These are phyloP conservation scores for Dissophora globulifera DNA, from an alignment of 192 early-diverging fungal genomes.

Conservation along the genomic window DNA sequence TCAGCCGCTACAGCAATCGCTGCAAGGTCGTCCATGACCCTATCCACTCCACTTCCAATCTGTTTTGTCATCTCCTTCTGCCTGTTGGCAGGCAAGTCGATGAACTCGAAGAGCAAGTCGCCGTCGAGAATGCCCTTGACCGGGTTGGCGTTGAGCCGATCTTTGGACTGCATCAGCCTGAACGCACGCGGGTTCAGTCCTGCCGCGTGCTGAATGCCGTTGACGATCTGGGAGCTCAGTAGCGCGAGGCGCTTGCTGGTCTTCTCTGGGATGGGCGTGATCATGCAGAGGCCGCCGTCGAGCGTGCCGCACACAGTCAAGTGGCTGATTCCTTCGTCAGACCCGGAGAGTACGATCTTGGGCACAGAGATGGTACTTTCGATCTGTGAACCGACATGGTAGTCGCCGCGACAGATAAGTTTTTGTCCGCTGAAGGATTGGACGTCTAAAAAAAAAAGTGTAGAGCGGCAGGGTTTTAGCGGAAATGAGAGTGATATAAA, in stretches of 20 bases:
- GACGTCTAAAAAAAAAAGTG: conserved; percentile 66
- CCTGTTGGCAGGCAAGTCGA: conserved; percentile 68
- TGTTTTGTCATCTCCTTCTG: conserved; percentile 91
- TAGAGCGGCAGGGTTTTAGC: not conserved
- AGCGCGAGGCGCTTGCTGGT: conserved; percentile 90
- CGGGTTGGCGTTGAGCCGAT: conserved; percentile 77
- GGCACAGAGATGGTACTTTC: conserved; percentile 68
- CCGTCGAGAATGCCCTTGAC: conserved; percentile 86
- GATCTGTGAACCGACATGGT: conserved; percentile 83
- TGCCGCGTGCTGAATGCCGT: conserved; percentile 81
- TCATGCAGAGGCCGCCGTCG: conserved; percentile 73
- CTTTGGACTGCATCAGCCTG: conserved; percentile 70
- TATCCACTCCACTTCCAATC: conserved; percentile 85
- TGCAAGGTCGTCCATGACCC: conserved; percentile 85
- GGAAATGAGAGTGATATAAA: not conserved
- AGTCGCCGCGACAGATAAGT: conserved; percentile 90
- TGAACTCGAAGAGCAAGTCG: conserved; percentile 81
- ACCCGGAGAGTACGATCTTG: conserved; percentile 45
- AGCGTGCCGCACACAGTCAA: conserved; percentile 65
- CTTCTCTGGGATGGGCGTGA: conserved; percentile 89
- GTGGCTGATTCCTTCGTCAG: conserved; percentile 40
- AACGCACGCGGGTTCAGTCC: conserved; percentile 94
- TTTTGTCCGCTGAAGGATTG: conserved; percentile 90
- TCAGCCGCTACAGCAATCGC: conserved; percentile 72
- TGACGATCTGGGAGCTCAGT: conserved; percentile 87